phyloP scores from a whole-genome alignment of 108 stramenopile species.

The Cyclotella atomus region DNA sequence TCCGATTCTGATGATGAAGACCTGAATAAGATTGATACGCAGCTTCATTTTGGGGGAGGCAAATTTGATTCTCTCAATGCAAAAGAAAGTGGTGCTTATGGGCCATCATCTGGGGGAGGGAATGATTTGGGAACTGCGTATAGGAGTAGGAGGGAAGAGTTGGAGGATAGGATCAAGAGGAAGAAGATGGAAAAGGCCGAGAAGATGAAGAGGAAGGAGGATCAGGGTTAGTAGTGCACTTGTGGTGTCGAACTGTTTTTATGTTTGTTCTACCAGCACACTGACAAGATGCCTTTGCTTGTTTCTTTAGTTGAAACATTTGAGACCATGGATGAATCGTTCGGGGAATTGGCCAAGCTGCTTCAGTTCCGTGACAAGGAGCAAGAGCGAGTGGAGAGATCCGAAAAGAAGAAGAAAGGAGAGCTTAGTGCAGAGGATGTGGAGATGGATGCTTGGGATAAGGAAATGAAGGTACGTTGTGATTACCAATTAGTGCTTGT shows the following conservation, averaged over 20 bases:
- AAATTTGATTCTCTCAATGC: conserved; percentile 31
- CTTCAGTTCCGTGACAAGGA: conserved; percentile 82
- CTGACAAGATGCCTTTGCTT: too few species aligned
- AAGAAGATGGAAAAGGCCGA: conserved; percentile 90
- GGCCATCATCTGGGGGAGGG: conserved; percentile 21
- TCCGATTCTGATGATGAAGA: conserved; percentile 85
- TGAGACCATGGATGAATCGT: conserved; percentile 87
- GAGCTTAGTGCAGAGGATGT: conserved; percentile 62
- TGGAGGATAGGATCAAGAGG: conserved; percentile 89
- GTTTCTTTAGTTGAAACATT: conserved; percentile 61
- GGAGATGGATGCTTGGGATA: conserved; percentile 87
- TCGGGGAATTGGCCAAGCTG: conserved; percentile 78
- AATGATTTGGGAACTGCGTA: conserved; percentile 66
- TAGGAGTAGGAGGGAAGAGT: conserved; percentile 77
- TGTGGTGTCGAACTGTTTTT: too few species aligned
- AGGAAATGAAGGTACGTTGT: conserved; percentile 69
- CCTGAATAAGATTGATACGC: conserved; percentile 82
- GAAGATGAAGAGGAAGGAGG: conserved; percentile 82
- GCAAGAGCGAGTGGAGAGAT: conserved; percentile 46
- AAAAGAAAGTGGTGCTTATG: conserved; percentile 56
- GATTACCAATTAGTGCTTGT: too few species aligned
- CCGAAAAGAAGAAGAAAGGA: conserved; percentile 50
- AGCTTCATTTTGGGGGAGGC: conserved; percentile 92
- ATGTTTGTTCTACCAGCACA: too few species aligned
- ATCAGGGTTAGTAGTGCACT: conserved; percentile 54